Base-by-base conservation (phyloP, 2,329 filamentous ascomycete genomes). In the Phyllosticta capitalensis region DNA sequence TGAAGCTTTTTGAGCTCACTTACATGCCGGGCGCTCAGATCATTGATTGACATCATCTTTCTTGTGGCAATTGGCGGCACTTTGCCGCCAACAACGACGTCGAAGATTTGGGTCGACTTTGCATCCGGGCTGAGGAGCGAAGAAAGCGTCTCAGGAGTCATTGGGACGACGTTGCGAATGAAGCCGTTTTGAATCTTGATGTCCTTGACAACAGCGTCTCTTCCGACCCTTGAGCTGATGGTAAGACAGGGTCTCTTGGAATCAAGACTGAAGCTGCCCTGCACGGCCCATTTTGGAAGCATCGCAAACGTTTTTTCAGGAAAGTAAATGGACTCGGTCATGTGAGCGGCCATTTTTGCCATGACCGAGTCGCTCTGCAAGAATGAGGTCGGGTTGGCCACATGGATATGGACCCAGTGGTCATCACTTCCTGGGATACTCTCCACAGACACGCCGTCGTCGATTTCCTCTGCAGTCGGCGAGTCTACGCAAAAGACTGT, bases 401-500 rank as follows among this genome's bases (percentile, higher is more conserved):
- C 81, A 69, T 94, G 89, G 30, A 90, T 74, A 67, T 91, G 88
- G 28, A 92, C 76, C 89, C 89, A 94, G 66, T 82, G 83, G 64
- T 87, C 78, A 22, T 55, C 78, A 69, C 20, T 78, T 19, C 71
- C 75, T 3, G 76, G 72, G 1, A 85, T 81, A 52, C 72, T 70
- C 67, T 90, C 85, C 7, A 94, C 67, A 0, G 89, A 92, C 9
- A 95, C 74, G 1, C 86, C 89, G 68, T 95, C 89, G 65, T 95
- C 89, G 61, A 94, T 87, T 65, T 92, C 84, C 26, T 80, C 76
- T 0, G 90, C 87, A 38, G 73, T 74, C 20, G 79, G 77, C 26
- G 81, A 79, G 67, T 95, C 89, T 61, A 95, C 88, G 64, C 87
- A 90, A 68, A 85, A 92, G 1, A 88, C 81, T 0, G 79, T 81